Conservation (phyloP, 2,329 filamentous ascomycete species). For the Paramyrothecium sp. region DNA sequence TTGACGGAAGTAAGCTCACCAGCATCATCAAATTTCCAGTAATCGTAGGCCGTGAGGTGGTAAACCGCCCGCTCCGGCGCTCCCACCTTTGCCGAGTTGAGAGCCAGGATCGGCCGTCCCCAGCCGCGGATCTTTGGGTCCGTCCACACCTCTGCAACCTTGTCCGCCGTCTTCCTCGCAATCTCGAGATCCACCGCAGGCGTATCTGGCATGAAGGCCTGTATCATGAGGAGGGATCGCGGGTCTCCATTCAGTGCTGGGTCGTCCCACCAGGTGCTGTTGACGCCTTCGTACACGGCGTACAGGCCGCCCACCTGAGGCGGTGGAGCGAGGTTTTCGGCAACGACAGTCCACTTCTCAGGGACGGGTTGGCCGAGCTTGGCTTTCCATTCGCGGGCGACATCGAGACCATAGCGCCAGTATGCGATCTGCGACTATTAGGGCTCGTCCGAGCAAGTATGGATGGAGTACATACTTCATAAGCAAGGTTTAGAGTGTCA, state of each 20-base stretch:
- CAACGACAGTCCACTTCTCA: slow-evolving; percentile 43
- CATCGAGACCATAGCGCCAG: slow-evolving; percentile 58
- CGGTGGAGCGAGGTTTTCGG: slow-evolving; percentile 51
- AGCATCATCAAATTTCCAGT: slow-evolving; percentile 39
- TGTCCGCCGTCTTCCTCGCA: slow-evolving; percentile 33
- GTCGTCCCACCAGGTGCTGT: slow-evolving; percentile 40
- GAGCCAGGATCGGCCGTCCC: slow-evolving; percentile 45
- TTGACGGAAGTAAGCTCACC: slow-evolving; percentile 11
- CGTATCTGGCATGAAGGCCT: slow-evolving; percentile 40
- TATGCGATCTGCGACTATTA: slow-evolving; percentile 42
- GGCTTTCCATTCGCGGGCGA: slow-evolving; percentile 52
- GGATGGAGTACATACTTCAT: slow-evolving; percentile 35
- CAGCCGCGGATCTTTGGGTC: slow-evolving; percentile 41
- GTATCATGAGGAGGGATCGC: slow-evolving; percentile 42
- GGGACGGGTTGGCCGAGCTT: slow-evolving; percentile 44
- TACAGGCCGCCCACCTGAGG: slow-evolving; percentile 50
- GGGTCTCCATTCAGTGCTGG: slow-evolving; percentile 36
- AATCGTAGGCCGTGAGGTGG: slow-evolving; percentile 39
- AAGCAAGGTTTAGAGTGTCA: slow-evolving; percentile 54
- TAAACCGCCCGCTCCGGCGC: slow-evolving; percentile 38
- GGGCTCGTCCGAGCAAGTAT: neutral
- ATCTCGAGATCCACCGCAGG: slow-evolving; percentile 33
- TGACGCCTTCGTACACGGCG: slow-evolving; percentile 52
- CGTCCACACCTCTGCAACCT: slow-evolving; percentile 38
- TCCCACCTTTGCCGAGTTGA: slow-evolving; percentile 40